phyloP scores from a whole-genome alignment of 2,329 filamentous ascomycete genomes.

The Aspergillus arachidicola region DNA sequence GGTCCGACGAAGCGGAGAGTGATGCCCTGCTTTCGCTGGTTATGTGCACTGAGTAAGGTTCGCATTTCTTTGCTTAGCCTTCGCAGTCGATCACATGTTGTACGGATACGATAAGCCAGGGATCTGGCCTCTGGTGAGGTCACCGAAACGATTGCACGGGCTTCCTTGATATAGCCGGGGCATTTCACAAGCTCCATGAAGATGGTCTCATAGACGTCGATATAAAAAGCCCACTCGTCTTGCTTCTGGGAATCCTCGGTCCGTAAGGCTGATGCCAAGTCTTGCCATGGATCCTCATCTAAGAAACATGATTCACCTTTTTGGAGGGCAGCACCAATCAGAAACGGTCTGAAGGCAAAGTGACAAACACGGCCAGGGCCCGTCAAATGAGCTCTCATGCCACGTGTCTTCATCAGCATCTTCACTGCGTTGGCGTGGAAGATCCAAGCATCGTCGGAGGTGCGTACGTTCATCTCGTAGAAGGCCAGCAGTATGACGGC shows the following conservation, averaged over 20 bases:
- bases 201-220: slow-evolving; percentile 28
- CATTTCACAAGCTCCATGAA: slow-evolving; percentile 28
- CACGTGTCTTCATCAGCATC: slow-evolving; percentile 35
- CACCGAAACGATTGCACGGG: neutral
- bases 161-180: slow-evolving; percentile 16
- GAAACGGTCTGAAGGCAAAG: slow-evolving; percentile 38
- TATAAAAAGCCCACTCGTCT: slow-evolving; percentile 23
- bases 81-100: neutral
- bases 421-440: slow-evolving; percentile 37
- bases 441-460: slow-evolving; percentile 35
- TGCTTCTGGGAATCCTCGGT: slow-evolving; percentile 27
- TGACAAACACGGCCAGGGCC: slow-evolving; percentile 37
- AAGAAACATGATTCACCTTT: slow-evolving; percentile 35
- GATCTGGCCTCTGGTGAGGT: neutral
- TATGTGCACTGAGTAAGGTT: neutral
- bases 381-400: slow-evolving; percentile 29
- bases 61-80: neutral
- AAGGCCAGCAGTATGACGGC: slow-evolving; percentile 32
- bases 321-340: slow-evolving; percentile 36
- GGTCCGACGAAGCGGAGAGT: neutral
- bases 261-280: slow-evolving; percentile 30
- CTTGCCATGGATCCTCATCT: slow-evolving; percentile 33
- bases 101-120: neutral
- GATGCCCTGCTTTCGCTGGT: neutral
- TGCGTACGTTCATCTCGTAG: slow-evolving; percentile 39